Evolutionary conservation across 106 monocot genomes (phyloP).

Genomic region (Platanthera guangdongensis): DNA sequence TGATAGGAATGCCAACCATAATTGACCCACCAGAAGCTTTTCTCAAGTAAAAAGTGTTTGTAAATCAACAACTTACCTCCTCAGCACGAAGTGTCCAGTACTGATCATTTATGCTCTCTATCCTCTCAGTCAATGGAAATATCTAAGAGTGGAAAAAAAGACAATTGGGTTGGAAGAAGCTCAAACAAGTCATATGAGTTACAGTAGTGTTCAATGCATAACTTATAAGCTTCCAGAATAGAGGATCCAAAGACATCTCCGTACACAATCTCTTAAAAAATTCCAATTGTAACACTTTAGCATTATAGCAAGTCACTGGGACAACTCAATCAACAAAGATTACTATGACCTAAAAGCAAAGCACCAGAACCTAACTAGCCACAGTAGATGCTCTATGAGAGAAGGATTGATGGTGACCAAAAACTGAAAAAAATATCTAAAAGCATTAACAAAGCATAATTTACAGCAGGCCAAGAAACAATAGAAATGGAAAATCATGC

Average conservation of each 20-base stretch:
- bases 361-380: background rate
- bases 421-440: background rate
- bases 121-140: conserved; percentile 57
- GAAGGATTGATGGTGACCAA: background rate
- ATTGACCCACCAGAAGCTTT: background rate
- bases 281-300: background rate
- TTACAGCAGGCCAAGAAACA: background rate
- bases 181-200: background rate
- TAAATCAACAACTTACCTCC: conserved; percentile 29
- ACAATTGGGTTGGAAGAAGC: background rate
- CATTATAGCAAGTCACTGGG: background rate
- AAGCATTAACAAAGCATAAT: background rate
- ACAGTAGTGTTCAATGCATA: background rate
- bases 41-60: background rate
- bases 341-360: background rate
- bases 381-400: background rate
- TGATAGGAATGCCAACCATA: background rate
- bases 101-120: conserved; percentile 77
- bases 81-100: conserved; percentile 82
- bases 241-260: background rate
- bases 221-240: background rate
- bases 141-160: conserved; percentile 23
- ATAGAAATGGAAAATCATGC: background rate
- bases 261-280: background rate
- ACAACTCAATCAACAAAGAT: conserved; percentile 2